These are phyloP conservation scores for Holtermannia corniformis DNA, from an alignment of 768 basidiomycete species.

Conservation along the genomic window DNA sequence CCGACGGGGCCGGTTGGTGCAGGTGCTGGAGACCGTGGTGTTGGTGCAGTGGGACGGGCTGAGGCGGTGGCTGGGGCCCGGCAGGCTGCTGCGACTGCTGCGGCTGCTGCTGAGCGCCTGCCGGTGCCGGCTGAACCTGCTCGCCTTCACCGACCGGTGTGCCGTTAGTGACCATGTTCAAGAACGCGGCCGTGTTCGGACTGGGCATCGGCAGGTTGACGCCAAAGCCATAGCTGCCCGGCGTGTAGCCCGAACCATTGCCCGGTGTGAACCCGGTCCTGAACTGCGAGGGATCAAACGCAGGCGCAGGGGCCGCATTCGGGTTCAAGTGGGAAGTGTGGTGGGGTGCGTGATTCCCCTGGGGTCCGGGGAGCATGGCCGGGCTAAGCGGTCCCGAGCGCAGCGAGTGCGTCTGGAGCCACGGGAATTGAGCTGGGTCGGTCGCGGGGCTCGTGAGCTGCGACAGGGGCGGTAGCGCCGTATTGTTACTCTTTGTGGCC, in stretches of 20 bases:
- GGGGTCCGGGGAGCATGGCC: conserved; percentile 87
- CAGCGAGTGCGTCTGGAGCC: conserved; percentile 59
- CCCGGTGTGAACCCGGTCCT: conserved; percentile 73
- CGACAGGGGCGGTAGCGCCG: conserved; percentile 37
- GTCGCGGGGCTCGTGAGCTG: conserved; percentile 37
- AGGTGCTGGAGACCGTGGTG: conserved; percentile 22
- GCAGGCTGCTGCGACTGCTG: conserved; percentile 13
- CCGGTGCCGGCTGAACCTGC: conserved; percentile 10
- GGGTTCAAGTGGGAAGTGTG: conserved; percentile 27
- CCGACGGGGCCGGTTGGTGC: conserved; percentile 7
- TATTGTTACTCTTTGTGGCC: conserved; percentile 22
- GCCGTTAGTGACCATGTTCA: conserved; percentile 76
- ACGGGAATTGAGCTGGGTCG: conserved; percentile 40
- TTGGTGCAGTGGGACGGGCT: conserved; percentile 26
- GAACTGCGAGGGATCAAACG: conserved; percentile 62
- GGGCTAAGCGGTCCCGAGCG: conserved; percentile 89
- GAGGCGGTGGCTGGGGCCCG: no score
- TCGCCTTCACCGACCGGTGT: conserved; percentile 27
- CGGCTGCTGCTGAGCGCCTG: conserved; percentile 1
- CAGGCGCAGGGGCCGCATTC: conserved; percentile 13
- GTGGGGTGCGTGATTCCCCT: conserved; percentile 32
- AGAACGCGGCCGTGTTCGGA: conserved; percentile 83
- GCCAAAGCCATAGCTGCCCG: conserved; percentile 39
- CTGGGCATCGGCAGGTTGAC: conserved; percentile 68
- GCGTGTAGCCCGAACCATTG: conserved; percentile 63